Evolutionary conservation across 139 green algal species (phyloP), one percentile per base, ranked within the genome.

Genomic region (Dunaliella sp.): DNA sequence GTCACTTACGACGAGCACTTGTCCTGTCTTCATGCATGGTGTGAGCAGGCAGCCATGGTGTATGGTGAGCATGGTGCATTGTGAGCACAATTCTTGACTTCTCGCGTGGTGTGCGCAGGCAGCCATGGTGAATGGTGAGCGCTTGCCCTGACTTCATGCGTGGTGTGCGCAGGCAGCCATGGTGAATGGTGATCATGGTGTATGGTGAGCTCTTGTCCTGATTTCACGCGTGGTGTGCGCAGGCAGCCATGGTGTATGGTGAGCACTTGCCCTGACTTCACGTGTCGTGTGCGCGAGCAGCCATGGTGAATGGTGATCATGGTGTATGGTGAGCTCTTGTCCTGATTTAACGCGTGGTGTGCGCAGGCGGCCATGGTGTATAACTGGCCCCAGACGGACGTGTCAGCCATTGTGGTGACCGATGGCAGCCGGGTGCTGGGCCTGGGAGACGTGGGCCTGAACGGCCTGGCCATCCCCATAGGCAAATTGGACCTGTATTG

Each of bases 401-500:
- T 95, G 80, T 82, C 93, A 21, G 92, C 92, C 35, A 94, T 95
- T 73, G 94, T 97, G 75, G 92, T 97, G 21, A 97, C 95, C 1
- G 92, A 97, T 86, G 92, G 93, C 28, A 89, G 86, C 59, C 88
- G 87, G 33, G 85, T 97, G 83, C 89, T 97, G 34, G 95, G 95
- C 16, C 88, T 97, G 75, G 94, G 94, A 0, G 95, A 98, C 88
- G 91, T 98, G 35, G 95, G 95, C 26, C 81, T 91, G 28, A 94
- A 96, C 85, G 95, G 95, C 85, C 94, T 97, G 87, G 94, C 92
- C 30, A 98, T 98, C 73, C 85, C 91, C 28, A 84, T 86, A 3
- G 86, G 96, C 36, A 99, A 99, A 93, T 91, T 99, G 78, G 97
- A 99, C 83, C 86, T 99, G 36, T 99, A 99, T 89, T 94, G 96